Base-by-base conservation (phyloP, 2,329 filamentous ascomycete species). In the Cordyceps tenuipes region DNA sequence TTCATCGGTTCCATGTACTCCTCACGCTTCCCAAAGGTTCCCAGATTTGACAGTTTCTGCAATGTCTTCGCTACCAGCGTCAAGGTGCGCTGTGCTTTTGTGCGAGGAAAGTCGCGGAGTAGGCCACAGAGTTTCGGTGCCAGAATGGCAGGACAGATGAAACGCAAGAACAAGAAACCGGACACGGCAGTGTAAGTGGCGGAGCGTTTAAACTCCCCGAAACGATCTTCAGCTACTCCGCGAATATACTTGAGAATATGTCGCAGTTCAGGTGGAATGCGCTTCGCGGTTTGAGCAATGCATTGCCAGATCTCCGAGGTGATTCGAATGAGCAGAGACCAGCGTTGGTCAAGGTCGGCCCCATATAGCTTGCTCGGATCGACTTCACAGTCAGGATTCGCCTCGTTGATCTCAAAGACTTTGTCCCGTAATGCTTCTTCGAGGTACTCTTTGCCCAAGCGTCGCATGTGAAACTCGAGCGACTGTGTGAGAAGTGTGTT, bases 1-100 rank as follows among this genome's bases (percentile, higher is more conserved):
- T 97, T 97, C 93, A 97, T 97, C 0, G 91, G 91, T 74, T 96
- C 92, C 92, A 97, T 97, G 91, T 91, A 97, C n/a, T 88, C 86
- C 72, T 97, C 93, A 70, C 96, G 96, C 69, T 89, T 92, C 46
- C 93, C 93, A 69, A 97, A 97, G 0, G 85, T 91, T 2, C 90
- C 90, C 74, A 97, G 81, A 70, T 97, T 97, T 19, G 91, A 91
- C 61, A 97, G 80, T 17, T 91, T 92, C 73, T 97, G 92, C 9
- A 97, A 77, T 1, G 89, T 90, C 73, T 97, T 97, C 26, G 93
- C 91, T 62, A 97, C 92, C 54, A 97, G 81, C 0, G 93, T 97
- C 57, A 97, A 80, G 0, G 92, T 96, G 47, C 93, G 85, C 70
- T 96, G 90, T 12, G 92, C 90, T 57, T 86, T 87, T 29, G 86